A percentile compares a stretch with the other conserved stretches of the same genome.
These are phyloP conservation scores for Monilinia polystroma DNA, from an alignment of 2,329 filamentous ascomycete genomes.

Conservation along the genomic window DNA sequence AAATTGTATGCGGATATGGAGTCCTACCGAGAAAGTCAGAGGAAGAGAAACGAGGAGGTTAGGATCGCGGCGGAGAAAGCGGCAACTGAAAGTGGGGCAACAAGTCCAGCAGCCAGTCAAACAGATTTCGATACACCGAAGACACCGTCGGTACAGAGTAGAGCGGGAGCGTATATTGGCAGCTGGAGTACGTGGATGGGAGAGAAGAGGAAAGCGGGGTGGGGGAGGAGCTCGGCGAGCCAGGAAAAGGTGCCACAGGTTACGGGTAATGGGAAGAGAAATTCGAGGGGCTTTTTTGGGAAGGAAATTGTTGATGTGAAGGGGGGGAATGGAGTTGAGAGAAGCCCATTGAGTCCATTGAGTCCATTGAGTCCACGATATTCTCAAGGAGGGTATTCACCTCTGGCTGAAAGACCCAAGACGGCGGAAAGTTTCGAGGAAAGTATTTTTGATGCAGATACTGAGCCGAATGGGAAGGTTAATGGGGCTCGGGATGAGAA, in stretches of 20 bases:
- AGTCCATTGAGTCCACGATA: slow-evolving; percentile 36
- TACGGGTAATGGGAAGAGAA: slow-evolving; percentile 36
- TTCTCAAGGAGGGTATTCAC: slow-evolving; percentile 1
- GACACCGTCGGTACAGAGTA: slow-evolving; percentile 47
- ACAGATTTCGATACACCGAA: slow-evolving; percentile 44
- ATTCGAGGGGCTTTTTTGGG: slow-evolving; percentile 22
- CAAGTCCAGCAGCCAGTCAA: slow-evolving; percentile 28
- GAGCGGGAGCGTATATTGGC: slow-evolving; percentile 63
- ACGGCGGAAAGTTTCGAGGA: slow-evolving; percentile 38
- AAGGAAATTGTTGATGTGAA: slow-evolving; percentile 28
- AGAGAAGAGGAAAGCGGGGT: slow-evolving; percentile 64
- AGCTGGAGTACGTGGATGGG: slow-evolving; percentile 70
- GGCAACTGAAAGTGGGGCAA: slow-evolving; percentile 19
- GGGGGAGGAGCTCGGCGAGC: slow-evolving; percentile 54
- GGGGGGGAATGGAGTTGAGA: slow-evolving; percentile 34
- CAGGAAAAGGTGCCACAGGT: slow-evolving; percentile 77
- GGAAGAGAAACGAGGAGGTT: slow-evolving; percentile 58
- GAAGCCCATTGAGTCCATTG: slow-evolving; percentile 37
- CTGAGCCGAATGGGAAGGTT: neutral
- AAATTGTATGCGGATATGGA: slow-evolving; percentile 91
- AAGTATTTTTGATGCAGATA: slow-evolving; percentile 40
- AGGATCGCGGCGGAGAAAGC: slow-evolving; percentile 30
- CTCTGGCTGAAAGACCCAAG: slow-evolving; percentile 27
- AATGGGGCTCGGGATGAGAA: neutral
- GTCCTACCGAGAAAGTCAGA: slow-evolving; percentile 70